These are phyloP conservation scores for Tympanopsis confertula DNA, from an alignment of 2,329 filamentous ascomycete species.

Conservation along the genomic window DNA sequence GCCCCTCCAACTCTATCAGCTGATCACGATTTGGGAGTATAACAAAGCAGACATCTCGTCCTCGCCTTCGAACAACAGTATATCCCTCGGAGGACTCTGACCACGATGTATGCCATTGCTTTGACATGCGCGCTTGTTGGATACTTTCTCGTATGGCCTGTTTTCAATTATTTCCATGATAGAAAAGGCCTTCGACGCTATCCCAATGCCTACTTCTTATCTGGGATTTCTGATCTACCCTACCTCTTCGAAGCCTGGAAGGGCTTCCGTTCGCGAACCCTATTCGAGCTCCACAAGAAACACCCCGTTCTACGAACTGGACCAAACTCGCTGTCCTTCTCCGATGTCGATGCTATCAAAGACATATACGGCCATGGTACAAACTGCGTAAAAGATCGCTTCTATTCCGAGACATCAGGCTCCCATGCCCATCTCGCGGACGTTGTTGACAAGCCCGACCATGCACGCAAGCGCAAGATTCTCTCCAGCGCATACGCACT, in stretches of 20 bases:
- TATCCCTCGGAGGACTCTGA: too few relatives aligned
- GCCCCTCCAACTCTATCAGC: too few relatives aligned
- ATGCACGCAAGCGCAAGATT: conserved; percentile 35
- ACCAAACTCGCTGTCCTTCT: conserved; percentile 30
- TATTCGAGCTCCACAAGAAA: conserved; percentile 30
- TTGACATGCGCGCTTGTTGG: too few relatives aligned
- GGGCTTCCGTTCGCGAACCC: conserved; percentile 27
- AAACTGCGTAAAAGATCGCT: conserved; percentile 33
- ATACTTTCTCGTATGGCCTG: too few relatives aligned
- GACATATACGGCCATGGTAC: conserved; percentile 39
- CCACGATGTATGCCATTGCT: too few relatives aligned
- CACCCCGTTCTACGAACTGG: conserved; percentile 30
- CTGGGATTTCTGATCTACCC: conserved; percentile 30
- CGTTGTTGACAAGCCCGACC: conserved; percentile 36
- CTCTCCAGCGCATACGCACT: conserved; percentile 36
- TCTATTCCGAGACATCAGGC: conserved; percentile 29
- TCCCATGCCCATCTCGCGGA: conserved; percentile 38
- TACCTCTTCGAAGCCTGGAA: conserved; percentile 31
- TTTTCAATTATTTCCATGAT: neutral
- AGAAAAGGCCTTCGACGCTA: conserved; percentile 27
- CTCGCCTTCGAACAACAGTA: too few relatives aligned
- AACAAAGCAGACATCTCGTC: too few relatives aligned
- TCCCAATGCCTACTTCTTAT: conserved; percentile 26
- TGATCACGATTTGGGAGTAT: too few relatives aligned
- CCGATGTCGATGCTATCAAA: conserved; percentile 28